Evolutionary conservation across 805 yeast genomes (phyloP).

Genomic region (Ogataea kodamae): DNA sequence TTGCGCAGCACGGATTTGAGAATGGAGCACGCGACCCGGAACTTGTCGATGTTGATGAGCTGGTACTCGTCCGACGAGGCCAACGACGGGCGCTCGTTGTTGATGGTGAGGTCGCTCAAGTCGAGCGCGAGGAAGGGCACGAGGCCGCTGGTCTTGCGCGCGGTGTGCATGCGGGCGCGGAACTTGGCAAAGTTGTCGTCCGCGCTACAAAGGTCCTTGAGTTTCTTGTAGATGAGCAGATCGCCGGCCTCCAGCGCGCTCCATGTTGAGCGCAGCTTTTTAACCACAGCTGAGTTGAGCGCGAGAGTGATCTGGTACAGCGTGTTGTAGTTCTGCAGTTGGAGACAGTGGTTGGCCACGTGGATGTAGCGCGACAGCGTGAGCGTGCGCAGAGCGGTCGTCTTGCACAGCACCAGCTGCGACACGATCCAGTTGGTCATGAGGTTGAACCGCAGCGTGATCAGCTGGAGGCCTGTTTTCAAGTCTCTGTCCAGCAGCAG

Average conservation of each 20-base stretch:
- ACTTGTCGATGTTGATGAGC: conserved; percentile 73
- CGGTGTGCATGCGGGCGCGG: conserved; percentile 53
- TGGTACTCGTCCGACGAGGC: conserved; percentile 32
- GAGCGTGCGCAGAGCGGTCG: conserved; percentile 55
- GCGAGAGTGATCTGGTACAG: conserved; percentile 86
- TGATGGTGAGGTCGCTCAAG: conserved; percentile 75
- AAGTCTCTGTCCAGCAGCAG: conserved; percentile 50
- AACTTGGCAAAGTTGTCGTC: conserved; percentile 66
- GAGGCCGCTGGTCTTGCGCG: conserved; percentile 68
- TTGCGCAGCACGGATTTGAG: conserved; percentile 74
- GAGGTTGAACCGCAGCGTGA: conserved; percentile 80
- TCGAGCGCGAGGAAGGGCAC: conserved; percentile 89
- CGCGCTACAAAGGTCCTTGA: conserved; percentile 74
- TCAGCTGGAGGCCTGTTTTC: conserved; percentile 71
- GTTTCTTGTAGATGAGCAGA: conserved; percentile 56
- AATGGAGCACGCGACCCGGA: conserved; percentile 69
- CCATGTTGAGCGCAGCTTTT: conserved; percentile 69
- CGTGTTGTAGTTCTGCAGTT: conserved; percentile 78
- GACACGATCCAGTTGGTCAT: conserved; percentile 91
- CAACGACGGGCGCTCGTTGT: conserved; percentile 57
- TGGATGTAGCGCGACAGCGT: conserved; percentile 85
- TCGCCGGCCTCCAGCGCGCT: conserved; percentile 68
- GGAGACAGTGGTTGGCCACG: conserved; percentile 70
- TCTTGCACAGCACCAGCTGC: conserved; percentile 71
- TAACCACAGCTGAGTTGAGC: conserved; percentile 61